These are phyloP conservation scores for Psilocybe subaeruginosa DNA, from an alignment of 768 basidiomycete species.

Conservation along the genomic window DNA sequence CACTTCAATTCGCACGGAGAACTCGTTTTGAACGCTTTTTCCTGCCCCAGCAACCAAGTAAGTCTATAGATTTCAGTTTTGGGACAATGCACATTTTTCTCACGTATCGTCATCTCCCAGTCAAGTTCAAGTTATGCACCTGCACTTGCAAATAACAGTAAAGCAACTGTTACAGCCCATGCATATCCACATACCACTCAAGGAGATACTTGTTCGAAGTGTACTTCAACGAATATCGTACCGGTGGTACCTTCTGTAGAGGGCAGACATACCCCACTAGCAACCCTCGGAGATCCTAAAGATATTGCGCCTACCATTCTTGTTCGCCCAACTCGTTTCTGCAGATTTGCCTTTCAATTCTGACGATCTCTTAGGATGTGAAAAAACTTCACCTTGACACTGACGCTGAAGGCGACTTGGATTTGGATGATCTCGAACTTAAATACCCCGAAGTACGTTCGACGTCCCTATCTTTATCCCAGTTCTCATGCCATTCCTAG, in stretches of 20 bases:
- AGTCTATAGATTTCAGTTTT: neutral
- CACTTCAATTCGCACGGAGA: conserved; percentile 23
- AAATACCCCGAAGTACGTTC: conserved; percentile 15
- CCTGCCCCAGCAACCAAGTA: neutral
- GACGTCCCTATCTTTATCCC: neutral
- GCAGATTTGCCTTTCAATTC: neutral
- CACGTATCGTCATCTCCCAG: neutral
- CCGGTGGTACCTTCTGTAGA: neutral
- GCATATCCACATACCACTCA: neutral
- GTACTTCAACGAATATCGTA: neutral
- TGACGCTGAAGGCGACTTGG: conserved; percentile 6
- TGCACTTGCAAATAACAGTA: neutral
- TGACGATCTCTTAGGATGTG: neutral
- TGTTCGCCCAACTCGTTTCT: neutral
- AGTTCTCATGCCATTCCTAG: neutral
- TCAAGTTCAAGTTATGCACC: neutral
- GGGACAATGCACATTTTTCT: neutral
- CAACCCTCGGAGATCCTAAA: neutral
- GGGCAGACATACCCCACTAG: neutral
- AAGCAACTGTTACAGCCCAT: neutral
- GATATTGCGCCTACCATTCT: neutral
- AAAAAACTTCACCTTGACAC: neutral
- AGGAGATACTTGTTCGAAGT: neutral
- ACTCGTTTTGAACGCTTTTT: conserved; percentile 6
- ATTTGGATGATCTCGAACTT: conserved; percentile 10